Conservation (phyloP, 1,284 basidiomycete genomes). For the Moesziomyces parantarcticus region DNA sequence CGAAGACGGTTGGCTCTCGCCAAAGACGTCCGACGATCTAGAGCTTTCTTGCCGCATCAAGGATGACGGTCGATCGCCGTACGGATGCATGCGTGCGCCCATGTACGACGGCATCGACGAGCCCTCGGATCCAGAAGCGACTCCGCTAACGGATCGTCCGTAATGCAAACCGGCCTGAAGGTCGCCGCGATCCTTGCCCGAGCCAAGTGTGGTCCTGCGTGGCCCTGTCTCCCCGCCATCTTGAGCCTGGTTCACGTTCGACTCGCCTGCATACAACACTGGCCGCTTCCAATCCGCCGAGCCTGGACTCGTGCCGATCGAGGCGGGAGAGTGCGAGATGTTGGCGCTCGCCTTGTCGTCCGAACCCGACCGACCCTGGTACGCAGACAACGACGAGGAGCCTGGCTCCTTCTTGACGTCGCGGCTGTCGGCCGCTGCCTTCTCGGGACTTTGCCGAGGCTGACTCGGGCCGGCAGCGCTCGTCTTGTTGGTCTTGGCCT, state of each 20-base stretch:
- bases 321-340: background rate
- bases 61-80: conserved; percentile 17
- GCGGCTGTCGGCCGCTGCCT: background rate
- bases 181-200: conserved; percentile 17
- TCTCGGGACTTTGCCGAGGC: background rate
- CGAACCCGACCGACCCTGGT: conserved; percentile 13
- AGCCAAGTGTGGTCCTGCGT: conserved; percentile 8
- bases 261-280: background rate
- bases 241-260: conserved; percentile 16
- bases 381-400: conserved; percentile 2
- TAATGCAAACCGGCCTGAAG: conserved; percentile 3
- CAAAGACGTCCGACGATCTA: conserved; percentile 8
- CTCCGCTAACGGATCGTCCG: conserved; percentile 13
- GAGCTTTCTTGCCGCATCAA: conserved; percentile 21
- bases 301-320: background rate
- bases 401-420: conserved; percentile 1
- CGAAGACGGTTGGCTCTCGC: background rate
- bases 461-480: background rate
- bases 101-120: conserved; percentile 9
- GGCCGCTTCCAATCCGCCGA: conserved; percentile 12
- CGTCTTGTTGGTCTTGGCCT: conserved; percentile 21
- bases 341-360: conserved; percentile 1
- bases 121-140: conserved; percentile 5
- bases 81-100: conserved; percentile 29
- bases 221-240: conserved; percentile 13